These are phyloP conservation scores for Gryganskiella cystojenkinii DNA, from an alignment of 192 early-diverging fungal species.

Conservation along the genomic window DNA sequence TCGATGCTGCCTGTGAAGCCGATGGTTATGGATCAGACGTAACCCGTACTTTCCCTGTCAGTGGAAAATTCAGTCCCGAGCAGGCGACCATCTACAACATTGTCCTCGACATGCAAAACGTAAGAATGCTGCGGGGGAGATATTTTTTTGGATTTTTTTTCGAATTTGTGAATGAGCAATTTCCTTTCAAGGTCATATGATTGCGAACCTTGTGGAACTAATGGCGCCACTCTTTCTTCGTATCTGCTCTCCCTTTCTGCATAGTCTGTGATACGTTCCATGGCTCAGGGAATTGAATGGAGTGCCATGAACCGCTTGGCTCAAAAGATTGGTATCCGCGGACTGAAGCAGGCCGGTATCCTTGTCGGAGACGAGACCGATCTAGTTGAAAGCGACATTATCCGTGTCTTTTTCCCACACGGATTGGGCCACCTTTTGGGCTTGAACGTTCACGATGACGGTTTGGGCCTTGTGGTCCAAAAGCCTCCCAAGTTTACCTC, in stretches of 20 bases:
- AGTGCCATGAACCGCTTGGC: conserved; percentile 85
- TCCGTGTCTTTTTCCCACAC: conserved; percentile 90
- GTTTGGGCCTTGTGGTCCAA: conserved; percentile 65
- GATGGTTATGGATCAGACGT: conserved; percentile 90
- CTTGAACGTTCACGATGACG: conserved; percentile 90
- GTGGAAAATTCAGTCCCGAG: conserved; percentile 75
- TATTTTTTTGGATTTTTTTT: neutral
- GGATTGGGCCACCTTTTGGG: conserved; percentile 91
- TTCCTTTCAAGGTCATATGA: too few species aligned
- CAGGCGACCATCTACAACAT: conserved; percentile 82
- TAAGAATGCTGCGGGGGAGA: too few species aligned
- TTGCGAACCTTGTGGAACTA: too few species aligned
- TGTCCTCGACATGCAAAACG: conserved; percentile 85
- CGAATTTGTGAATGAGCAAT: neutral
- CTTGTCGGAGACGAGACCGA: conserved; percentile 72
- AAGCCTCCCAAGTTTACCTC: conserved; percentile 29
- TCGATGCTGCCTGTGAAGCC: conserved; percentile 88
- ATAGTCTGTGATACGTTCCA: conserved; percentile 69
- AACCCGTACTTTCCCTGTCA: conserved; percentile 88
- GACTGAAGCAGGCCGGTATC: conserved; percentile 77
- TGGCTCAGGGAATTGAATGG: conserved; percentile 84
- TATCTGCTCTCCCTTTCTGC: neutral
- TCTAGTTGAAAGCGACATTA: conserved; percentile 73
- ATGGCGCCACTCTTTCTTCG: neutral
- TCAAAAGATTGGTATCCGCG: conserved; percentile 69